phyloP scores from a whole-genome alignment of 139 green algal genomes.

The Coccomyxa sp. region DNA sequence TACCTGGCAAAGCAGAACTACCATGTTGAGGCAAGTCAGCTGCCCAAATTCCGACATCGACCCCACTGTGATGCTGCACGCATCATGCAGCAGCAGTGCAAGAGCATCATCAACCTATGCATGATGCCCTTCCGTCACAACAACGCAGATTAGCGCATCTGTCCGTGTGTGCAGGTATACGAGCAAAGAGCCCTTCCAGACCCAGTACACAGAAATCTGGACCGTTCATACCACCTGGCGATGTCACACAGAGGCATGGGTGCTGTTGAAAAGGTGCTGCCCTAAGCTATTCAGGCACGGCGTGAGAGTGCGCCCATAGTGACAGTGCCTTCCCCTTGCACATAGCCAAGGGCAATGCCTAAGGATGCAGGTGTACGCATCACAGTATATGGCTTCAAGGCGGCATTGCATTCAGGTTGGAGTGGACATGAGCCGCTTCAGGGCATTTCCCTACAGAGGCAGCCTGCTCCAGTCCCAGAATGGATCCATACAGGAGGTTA shows the following conservation, averaged over 20 bases:
- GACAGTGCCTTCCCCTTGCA: no score
- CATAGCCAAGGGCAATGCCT: no score
- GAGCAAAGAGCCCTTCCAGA: conserved; percentile 4
- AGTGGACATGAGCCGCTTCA: conserved; percentile 4
- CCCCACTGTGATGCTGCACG: neutral
- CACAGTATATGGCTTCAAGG: no score
- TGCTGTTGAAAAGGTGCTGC: conserved; percentile 1
- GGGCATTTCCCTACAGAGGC: neutral
- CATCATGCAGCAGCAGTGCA: neutral
- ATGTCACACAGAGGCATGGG: conserved; percentile 2
- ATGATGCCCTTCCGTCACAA: neutral
- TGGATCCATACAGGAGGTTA: neutral
- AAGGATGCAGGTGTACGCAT: neutral
- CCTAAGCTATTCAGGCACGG: neutral
- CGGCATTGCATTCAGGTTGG: conserved; percentile 6
- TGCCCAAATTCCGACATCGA: neutral
- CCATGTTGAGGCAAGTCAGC: neutral
- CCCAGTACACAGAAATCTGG: neutral
- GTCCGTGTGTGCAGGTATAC: conserved; percentile 3
- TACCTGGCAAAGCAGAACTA: neutral
- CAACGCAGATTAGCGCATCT: neutral
- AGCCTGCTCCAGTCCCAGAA: neutral
- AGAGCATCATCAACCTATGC: neutral
- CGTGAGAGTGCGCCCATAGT: neutral
- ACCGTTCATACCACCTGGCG: conserved; percentile 8